Evolutionary conservation across 305 asterid species (phyloP).

Genomic region (Fraxinus dipetala): DNA sequence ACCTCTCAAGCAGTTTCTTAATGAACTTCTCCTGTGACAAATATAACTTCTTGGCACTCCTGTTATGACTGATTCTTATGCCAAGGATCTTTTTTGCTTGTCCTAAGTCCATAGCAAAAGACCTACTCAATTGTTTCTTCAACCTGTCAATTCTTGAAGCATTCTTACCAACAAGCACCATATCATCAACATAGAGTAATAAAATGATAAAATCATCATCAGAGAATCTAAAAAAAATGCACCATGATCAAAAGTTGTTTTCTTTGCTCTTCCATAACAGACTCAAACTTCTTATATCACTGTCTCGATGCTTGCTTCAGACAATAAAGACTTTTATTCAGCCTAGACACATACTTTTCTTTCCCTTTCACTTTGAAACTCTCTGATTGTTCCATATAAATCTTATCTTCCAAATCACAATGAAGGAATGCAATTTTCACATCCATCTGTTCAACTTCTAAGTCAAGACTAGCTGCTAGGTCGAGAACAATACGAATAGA

Average conservation of each 20-base stretch:
- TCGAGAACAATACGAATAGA: background rate
- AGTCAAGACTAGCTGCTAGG: no score
- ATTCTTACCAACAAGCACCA: no score
- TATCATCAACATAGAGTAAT: no score
- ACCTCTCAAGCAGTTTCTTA: no score
- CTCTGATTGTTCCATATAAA: no score
- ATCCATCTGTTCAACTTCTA: background rate
- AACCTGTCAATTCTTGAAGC: no score
- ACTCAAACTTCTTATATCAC: background rate
- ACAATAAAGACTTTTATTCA: no score
- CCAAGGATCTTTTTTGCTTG: no score
- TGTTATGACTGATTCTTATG: background rate
- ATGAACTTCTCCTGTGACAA: background rate
- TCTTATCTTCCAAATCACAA: background rate
- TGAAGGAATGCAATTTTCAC: background rate
- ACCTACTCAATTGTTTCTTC: no score
- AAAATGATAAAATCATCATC: no score
- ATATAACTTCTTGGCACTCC: background rate
- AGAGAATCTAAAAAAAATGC: background rate
- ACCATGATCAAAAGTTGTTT: background rate
- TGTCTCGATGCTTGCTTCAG: background rate
- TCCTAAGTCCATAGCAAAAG: background rate
- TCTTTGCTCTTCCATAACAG: background rate
- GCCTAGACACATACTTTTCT: no score
- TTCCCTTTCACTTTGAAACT: no score